These are phyloP conservation scores for Schwanniomyces pseudopolymorphus DNA, from an alignment of 805 yeast species.

Conservation along the genomic window DNA sequence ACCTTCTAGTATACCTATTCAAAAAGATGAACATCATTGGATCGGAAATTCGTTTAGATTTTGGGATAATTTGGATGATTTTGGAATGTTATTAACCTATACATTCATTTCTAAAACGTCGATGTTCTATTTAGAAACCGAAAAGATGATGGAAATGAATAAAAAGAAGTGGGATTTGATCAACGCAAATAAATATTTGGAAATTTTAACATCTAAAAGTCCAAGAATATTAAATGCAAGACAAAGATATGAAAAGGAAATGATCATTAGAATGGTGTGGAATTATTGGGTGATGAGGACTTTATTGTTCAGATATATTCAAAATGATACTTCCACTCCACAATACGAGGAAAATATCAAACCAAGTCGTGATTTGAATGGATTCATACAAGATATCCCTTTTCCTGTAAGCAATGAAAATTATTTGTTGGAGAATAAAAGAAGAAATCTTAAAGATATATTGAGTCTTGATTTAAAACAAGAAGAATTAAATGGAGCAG, in stretches of 20 bases:
- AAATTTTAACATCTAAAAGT: conserved; percentile 5
- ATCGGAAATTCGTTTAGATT: conserved; percentile 14
- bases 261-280: conserved; percentile 24
- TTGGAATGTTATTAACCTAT: conserved; percentile 24
- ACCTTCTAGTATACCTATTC: conserved; percentile 5
- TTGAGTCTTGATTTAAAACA: background rate
- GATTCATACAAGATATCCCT: conserved; percentile 12
- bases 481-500: conserved; percentile 7
- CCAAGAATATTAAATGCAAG: conserved; percentile 10
- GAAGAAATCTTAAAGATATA: conserved; percentile 11
- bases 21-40: conserved; percentile 20
- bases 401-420: conserved; percentile 16
- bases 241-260: conserved; percentile 23
- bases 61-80: conserved; percentile 26
- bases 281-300: conserved; percentile 15
- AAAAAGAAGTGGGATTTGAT: conserved; percentile 19
- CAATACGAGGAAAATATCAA: conserved; percentile 6
- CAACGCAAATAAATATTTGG: conserved; percentile 16
- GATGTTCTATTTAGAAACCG: conserved; percentile 8
- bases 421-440: conserved; percentile 5
- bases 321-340: conserved; percentile 20
- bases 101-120: conserved; percentile 16
- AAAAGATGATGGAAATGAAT: conserved; percentile 11
- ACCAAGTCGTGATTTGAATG: conserved; percentile 12
- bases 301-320: conserved; percentile 13